Percentiles rank a stretch among this genome's conserved stretches.
Evolutionary conservation across 2,329 filamentous ascomycete genomes (phyloP).

Genomic region (Dissoconium aciculare): DNA sequence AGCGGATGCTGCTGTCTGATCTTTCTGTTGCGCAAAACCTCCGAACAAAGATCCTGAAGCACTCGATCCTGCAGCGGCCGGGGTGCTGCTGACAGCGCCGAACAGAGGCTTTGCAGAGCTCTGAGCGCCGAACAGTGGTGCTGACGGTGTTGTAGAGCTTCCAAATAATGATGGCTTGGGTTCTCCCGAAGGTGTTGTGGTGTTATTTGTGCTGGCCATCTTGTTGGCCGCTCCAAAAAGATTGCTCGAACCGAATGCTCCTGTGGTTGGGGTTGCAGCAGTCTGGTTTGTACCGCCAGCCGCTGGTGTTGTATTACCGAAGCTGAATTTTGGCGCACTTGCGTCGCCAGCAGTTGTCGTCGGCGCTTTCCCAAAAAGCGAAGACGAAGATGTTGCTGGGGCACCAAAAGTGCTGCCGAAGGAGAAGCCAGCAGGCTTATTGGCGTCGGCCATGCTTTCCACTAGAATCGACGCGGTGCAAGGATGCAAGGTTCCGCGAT

Average conservation of each 20-base stretch:
- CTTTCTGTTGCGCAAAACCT: background rate
- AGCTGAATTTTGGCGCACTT: background rate
- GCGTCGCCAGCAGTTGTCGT: background rate
- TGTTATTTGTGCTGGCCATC: background rate
- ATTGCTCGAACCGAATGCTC: background rate
- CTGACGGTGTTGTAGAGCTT: constrained; percentile 5
- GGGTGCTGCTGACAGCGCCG: constrained; percentile 1
- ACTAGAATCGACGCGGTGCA: too few species aligned
- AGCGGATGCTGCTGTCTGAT: too few species aligned
- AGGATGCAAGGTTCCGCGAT: too few species aligned
- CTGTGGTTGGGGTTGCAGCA: background rate
- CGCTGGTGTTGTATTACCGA: background rate
- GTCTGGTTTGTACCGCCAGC: background rate
- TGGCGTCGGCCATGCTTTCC: constrained; percentile 11
- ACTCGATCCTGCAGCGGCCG: too few species aligned
- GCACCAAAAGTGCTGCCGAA: constrained; percentile 6
- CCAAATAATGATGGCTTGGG: constrained; percentile 4
- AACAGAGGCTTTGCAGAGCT: constrained; percentile 3
- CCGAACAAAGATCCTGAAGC: too few species aligned
- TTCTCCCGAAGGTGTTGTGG: background rate
- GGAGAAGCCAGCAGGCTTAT: constrained; percentile 7
- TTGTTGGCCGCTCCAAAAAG: background rate
- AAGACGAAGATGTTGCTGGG: background rate
- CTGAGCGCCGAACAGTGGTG: background rate
- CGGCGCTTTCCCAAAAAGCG: background rate